Evolutionary conservation across 352 stramenopile genomes (phyloP).

Genomic region (Stramenopiles sp.): DNA sequence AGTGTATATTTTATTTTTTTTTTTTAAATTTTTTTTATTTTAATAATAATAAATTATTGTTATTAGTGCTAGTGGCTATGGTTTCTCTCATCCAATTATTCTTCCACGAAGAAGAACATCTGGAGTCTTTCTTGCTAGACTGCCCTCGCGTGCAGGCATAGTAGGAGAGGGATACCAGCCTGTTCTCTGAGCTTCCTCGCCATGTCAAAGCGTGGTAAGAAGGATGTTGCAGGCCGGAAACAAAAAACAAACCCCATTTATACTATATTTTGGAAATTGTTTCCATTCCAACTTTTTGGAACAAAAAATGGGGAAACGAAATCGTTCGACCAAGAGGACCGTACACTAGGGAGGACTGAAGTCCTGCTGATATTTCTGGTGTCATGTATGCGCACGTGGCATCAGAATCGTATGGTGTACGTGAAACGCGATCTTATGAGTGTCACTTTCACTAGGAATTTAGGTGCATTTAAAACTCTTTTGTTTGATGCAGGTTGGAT

Average conservation of each 20-base stretch:
- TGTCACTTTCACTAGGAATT: background rate
- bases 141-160: too few species aligned
- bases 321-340: background rate
- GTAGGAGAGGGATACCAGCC: too few species aligned
- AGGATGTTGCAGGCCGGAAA: too few species aligned
- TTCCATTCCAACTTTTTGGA: background rate
- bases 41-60: too few species aligned
- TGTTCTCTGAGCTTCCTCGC: too few species aligned
- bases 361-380: background rate
- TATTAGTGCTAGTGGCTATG: too few species aligned
- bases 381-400: background rate
- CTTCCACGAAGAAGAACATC: too few species aligned
- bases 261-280: background rate
- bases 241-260: background rate
- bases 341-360: background rate
- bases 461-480: background rate
- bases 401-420: background rate
- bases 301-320: background rate
- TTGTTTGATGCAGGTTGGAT: background rate
- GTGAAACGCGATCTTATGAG: background rate
- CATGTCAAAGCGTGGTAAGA: too few species aligned
- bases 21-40: too few species aligned
- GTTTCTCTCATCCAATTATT: too few species aligned
- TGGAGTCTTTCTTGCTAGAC: too few species aligned
- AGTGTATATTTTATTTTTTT: too few species aligned